phyloP scores from a whole-genome alignment of 805 yeast species.

The Cyberlindnera petersonii region DNA sequence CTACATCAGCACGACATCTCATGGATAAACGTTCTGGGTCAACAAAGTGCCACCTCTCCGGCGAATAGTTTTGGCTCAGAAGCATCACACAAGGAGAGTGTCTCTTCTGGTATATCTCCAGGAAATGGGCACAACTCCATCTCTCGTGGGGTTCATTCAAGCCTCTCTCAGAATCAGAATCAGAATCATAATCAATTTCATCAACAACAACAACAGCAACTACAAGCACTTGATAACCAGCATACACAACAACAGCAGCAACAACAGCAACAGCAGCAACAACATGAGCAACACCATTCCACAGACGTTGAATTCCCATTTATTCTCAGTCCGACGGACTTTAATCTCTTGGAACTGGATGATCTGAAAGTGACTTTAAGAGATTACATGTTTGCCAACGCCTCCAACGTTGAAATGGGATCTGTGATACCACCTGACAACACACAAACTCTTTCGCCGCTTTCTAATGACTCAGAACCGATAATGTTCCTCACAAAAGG shows the following conservation, averaged over 20 bases:
- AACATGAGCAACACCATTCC: not conserved
- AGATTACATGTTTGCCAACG: slow-evolving; percentile 38
- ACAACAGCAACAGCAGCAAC: not conserved
- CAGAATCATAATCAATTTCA: no score
- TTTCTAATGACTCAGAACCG: slow-evolving; percentile 1
- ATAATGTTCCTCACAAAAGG: slow-evolving; percentile 30
- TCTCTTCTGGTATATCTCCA: slow-evolving; percentile 2
- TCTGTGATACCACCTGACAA: slow-evolving; percentile 3
- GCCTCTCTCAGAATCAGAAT: no score
- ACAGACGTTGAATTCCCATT: slow-evolving; percentile 6
- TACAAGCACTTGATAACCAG: not conserved
- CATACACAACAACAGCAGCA: slow-evolving; percentile 1
- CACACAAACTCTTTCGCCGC: not conserved
- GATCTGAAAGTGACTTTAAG: slow-evolving; percentile 34
- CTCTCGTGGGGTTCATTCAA: no score
- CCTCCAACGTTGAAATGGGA: slow-evolving; percentile 22
- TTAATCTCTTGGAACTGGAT: slow-evolving; percentile 28
- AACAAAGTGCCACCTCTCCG: slow-evolving; percentile 1
- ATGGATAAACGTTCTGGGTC: slow-evolving; percentile 4
- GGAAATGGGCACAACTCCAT: no score
- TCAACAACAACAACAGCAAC: no score
- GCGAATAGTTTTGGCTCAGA: slow-evolving; percentile 3
- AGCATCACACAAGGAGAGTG: slow-evolving; percentile 1
- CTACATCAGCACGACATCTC: not conserved
- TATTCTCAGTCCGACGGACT: slow-evolving; percentile 10